phyloP scores from a whole-genome alignment of 805 yeast species.

The Danielia oregonensis region DNA sequence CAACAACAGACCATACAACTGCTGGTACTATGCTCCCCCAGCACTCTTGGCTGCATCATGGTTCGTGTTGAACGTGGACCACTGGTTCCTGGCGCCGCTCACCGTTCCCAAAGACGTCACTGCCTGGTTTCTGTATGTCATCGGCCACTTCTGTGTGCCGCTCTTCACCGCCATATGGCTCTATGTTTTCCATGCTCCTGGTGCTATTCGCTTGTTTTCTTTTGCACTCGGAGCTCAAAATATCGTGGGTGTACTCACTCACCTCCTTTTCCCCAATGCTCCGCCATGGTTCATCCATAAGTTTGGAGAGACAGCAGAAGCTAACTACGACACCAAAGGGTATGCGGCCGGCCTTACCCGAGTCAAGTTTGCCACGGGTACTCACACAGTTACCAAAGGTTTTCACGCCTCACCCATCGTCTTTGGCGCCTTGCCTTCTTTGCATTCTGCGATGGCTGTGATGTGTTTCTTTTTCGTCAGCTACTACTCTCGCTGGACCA shows the following conservation, averaged over 20 bases:
- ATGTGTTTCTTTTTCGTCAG: slow-evolving; percentile 41
- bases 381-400: slow-evolving; percentile 56
- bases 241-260: slow-evolving; percentile 57
- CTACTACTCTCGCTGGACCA: slow-evolving; percentile 35
- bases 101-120: slow-evolving; percentile 46
- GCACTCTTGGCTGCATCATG: slow-evolving; percentile 42
- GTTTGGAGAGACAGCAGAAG: slow-evolving; percentile 53
- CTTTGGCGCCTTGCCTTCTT: slow-evolving; percentile 62
- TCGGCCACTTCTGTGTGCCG: slow-evolving; percentile 59
- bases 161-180: slow-evolving; percentile 59
- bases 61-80: slow-evolving; percentile 47
- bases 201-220: slow-evolving; percentile 51
- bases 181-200: slow-evolving; percentile 66
- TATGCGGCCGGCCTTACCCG: slow-evolving; percentile 69
- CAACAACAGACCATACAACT: slow-evolving; percentile 9
- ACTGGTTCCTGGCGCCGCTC: slow-evolving; percentile 39
- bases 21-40: slow-evolving; percentile 30
- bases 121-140: slow-evolving; percentile 62
- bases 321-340: slow-evolving; percentile 61
- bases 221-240: slow-evolving; percentile 59
- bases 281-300: slow-evolving; percentile 72
- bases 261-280: slow-evolving; percentile 61
- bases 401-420: slow-evolving; percentile 68
- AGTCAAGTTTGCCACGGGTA: slow-evolving; percentile 61
- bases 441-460: slow-evolving; percentile 66